These are phyloP conservation scores for Eucalyptus camaldulensis DNA, from an alignment of 345 rosid genomes.

Conservation along the genomic window DNA sequence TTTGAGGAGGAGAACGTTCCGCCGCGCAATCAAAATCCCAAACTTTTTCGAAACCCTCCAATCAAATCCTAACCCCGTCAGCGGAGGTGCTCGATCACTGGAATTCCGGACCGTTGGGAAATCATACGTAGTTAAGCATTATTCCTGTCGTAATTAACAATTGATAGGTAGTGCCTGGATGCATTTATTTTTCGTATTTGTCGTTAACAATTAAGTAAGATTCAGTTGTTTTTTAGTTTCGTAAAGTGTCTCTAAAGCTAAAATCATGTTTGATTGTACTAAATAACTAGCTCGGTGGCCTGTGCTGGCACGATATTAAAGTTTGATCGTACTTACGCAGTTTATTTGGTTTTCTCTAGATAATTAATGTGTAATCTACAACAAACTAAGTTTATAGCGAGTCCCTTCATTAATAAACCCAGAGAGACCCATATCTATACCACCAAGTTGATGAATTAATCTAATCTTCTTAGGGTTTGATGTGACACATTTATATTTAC, in stretches of 20 bases:
- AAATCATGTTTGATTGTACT: not conserved
- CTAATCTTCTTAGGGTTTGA: not conserved
- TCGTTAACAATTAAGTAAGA: not conserved
- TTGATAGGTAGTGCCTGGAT: not conserved
- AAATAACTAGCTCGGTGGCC: not conserved
- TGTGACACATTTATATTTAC: not conserved
- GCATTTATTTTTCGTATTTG: not conserved
- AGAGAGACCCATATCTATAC: not conserved
- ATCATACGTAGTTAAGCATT: no score
- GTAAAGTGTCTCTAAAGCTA: not conserved
- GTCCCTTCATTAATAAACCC: not conserved
- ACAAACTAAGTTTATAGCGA: not conserved
- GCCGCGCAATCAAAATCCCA: not conserved
- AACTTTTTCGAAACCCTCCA: no score
- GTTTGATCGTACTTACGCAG: not conserved
- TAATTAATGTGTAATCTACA: not conserved
- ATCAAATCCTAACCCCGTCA: not conserved
- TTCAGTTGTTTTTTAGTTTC: not conserved
- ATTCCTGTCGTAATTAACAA: not conserved
- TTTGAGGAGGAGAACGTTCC: no score
- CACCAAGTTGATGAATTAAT: not conserved
- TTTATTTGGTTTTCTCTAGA: not conserved
- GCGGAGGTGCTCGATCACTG: not conserved
- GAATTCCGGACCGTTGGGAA: not conserved
- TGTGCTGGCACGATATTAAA: not conserved